Evolutionary conservation across 164 flowering plant species (phyloP).

Genomic region (Vitis labrusca): DNA sequence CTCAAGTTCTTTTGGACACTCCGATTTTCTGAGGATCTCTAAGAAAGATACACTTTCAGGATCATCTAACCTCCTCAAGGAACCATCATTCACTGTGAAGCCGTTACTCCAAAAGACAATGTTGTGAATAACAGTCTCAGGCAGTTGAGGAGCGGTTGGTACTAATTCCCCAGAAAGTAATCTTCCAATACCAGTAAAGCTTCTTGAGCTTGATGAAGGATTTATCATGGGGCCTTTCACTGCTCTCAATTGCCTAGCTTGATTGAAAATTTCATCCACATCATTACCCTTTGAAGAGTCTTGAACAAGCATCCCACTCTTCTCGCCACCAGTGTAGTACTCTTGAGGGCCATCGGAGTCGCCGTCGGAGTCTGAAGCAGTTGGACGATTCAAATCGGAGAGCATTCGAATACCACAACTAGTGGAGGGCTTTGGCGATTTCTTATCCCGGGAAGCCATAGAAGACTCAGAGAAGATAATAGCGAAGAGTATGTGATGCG

Average conservation of each 20-base stretch:
- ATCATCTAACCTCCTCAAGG: conserved; percentile 82
- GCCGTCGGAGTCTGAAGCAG: conserved; percentile 67
- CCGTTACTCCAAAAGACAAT: conserved; percentile 85
- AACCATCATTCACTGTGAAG: conserved; percentile 85
- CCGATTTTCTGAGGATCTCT: conserved; percentile 77
- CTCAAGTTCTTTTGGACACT: conserved; percentile 85
- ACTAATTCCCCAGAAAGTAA: conserved; percentile 72
- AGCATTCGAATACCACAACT: conserved; percentile 75
- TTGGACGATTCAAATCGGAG: conserved; percentile 67
- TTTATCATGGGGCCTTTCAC: conserved; percentile 65
- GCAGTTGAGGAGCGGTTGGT: conserved; percentile 55
- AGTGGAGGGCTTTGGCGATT: conserved; percentile 50
- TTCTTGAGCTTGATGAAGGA: conserved; percentile 72
- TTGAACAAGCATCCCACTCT: conserved; percentile 95
- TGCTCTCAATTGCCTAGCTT: conserved; percentile 81
- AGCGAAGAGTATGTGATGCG: background rate
- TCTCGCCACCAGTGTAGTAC: conserved; percentile 92
- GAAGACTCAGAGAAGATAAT: background rate
- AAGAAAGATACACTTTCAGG: conserved; percentile 78
- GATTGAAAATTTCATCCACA: conserved; percentile 81
- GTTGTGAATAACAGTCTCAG: conserved; percentile 59
- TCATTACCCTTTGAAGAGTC: conserved; percentile 75
- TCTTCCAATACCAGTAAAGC: conserved; percentile 83
- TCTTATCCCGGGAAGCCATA: conserved; percentile 74
- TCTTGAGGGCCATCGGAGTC: conserved; percentile 82